A percentile compares a stretch with the other conserved stretches of the same genome.
These are phyloP conservation scores for Clohesyomyces aquaticus DNA, from an alignment of 495 filamentous ascomycete species.

Conservation along the genomic window DNA sequence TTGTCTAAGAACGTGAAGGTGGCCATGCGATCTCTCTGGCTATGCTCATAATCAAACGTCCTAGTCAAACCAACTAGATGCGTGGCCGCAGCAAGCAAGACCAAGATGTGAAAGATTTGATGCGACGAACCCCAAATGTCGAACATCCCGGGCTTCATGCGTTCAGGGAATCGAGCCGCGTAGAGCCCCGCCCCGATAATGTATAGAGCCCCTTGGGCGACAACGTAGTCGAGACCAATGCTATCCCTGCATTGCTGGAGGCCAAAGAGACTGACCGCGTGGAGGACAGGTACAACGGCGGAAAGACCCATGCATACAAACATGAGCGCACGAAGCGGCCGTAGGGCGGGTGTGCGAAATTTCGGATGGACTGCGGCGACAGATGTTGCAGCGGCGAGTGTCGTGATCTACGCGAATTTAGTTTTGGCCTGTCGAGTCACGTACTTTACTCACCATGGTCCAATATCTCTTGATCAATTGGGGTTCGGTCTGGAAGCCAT, in stretches of 20 bases:
- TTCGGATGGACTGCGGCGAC: constrained; percentile 73
- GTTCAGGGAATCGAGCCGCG: constrained; percentile 68
- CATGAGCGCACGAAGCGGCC: constrained; percentile 87
- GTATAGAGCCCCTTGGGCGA: constrained; percentile 80
- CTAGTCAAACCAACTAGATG: constrained; percentile 66
- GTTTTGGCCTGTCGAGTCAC: too few relatives aligned
- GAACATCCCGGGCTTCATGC: constrained; percentile 63
- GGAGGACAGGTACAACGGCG: constrained; percentile 76
- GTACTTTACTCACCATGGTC: too few relatives aligned
- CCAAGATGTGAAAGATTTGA: constrained; percentile 77
- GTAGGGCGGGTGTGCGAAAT: constrained; percentile 80
- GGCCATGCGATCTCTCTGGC: constrained; percentile 20
- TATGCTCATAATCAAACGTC: constrained; percentile 50
- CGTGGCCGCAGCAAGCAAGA: constrained; percentile 65
- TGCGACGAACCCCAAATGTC: constrained; percentile 80
- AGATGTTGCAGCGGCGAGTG: constrained; percentile 74
- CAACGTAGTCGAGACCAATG: constrained; percentile 84
- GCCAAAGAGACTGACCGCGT: constrained; percentile 70
- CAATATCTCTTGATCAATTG: constrained; percentile 69
- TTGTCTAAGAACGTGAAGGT: constrained; percentile 18
- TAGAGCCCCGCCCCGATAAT: constrained; percentile 85
- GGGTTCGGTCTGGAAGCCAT: constrained; percentile 75
- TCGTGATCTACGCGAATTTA: constrained; percentile 64
- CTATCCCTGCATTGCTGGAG: constrained; percentile 60
- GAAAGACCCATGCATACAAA: constrained; percentile 88